A percentile compares a stretch with the other conserved stretches of the same genome.
Evolutionary conservation across 768 basidiomycete genomes (phyloP).

Genomic region (Boletales sp.): DNA sequence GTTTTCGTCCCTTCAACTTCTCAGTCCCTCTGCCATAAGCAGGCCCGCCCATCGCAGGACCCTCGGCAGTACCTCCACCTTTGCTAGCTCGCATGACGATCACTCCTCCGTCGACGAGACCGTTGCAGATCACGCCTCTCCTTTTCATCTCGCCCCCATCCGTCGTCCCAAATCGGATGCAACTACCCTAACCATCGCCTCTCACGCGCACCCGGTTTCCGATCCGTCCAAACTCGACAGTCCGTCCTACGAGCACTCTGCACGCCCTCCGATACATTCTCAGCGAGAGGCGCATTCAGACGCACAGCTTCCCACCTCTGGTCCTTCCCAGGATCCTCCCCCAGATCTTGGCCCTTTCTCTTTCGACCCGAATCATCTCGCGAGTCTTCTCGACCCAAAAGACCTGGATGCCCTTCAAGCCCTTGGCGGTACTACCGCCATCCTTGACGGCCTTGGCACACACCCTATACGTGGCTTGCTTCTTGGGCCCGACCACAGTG

Average conservation of each 20-base stretch:
- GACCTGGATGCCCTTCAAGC: slow-evolving; percentile 57
- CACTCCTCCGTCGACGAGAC: slow-evolving; percentile 40
- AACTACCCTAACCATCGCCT: slow-evolving; percentile 32
- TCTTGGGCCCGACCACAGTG: slow-evolving; percentile 1
- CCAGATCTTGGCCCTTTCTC: slow-evolving; percentile 68
- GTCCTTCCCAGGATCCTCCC: slow-evolving; percentile 36
- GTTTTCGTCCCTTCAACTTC: slow-evolving; percentile 47
- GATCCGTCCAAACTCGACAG: slow-evolving; percentile 23
- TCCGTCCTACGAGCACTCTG: slow-evolving; percentile 6
- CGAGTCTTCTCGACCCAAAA: slow-evolving; percentile 89
- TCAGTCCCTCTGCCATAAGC: slow-evolving; percentile 39
- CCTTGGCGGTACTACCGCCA: slow-evolving; percentile 66
- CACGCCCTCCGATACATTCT: slow-evolving; percentile 17
- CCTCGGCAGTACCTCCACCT: slow-evolving; percentile 53
- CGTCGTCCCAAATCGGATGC: slow-evolving; percentile 36
- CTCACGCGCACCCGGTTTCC: slow-evolving; percentile 38
- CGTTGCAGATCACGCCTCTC: slow-evolving; percentile 43
- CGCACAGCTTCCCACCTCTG: slow-evolving; percentile 15
- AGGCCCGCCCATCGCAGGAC: slow-evolving; percentile 43
- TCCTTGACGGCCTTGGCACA: slow-evolving; percentile 76
- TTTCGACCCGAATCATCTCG: slow-evolving; percentile 72
- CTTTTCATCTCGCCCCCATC: slow-evolving; percentile 25
- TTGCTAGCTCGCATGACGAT: slow-evolving; percentile 40
- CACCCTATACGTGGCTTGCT: slow-evolving; percentile 46
- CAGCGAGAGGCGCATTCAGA: slow-evolving; percentile 23